phyloP scores from a whole-genome alignment of 306 rosid species.

The Castanospermum australe region DNA sequence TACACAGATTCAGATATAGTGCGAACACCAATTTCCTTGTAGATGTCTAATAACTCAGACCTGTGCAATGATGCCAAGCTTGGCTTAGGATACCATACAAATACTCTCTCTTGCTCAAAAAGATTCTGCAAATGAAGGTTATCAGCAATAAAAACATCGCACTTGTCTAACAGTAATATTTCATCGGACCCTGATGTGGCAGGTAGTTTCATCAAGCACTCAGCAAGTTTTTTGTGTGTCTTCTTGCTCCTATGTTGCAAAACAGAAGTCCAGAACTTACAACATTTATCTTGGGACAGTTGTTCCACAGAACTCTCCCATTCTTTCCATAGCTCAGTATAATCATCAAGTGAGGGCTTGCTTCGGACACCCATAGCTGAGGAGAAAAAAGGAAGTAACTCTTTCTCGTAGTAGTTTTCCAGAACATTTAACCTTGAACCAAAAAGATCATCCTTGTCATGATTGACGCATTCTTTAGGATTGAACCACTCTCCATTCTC shows the following conservation, averaged over 20 bases:
- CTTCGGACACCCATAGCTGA: constrained; percentile 33
- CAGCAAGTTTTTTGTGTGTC: constrained; percentile 32
- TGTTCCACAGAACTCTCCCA: constrained; percentile 51
- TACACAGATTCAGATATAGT: constrained; percentile 50
- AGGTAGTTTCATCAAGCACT: constrained; percentile 50
- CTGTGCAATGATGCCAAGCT: constrained; percentile 39
- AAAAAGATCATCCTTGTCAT: constrained; percentile 53
- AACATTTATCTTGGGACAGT: constrained; percentile 42
- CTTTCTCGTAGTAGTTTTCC: constrained; percentile 31
- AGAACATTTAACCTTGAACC: constrained; percentile 39
- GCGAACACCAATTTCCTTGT: constrained; percentile 50
- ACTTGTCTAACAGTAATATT: constrained; percentile 36
- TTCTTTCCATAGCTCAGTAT: constrained; percentile 51
- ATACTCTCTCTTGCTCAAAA: constrained; percentile 36
- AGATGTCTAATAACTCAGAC: constrained; percentile 42
- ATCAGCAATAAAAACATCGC: constrained; percentile 56
- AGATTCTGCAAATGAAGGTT: constrained; percentile 60
- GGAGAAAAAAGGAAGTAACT: constrained; percentile 43
- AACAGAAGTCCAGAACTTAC: constrained; percentile 55
- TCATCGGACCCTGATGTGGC: constrained; percentile 29
- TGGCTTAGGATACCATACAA: constrained; percentile 64
- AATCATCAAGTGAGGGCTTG: constrained; percentile 46
- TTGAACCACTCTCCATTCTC: constrained; percentile 40
- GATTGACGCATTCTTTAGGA: constrained; percentile 46
- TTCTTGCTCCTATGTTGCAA: constrained; percentile 25